phyloP scores from a whole-genome alignment of 2,329 filamentous ascomycete species.

The Paraconiothyrium brasiliense region DNA sequence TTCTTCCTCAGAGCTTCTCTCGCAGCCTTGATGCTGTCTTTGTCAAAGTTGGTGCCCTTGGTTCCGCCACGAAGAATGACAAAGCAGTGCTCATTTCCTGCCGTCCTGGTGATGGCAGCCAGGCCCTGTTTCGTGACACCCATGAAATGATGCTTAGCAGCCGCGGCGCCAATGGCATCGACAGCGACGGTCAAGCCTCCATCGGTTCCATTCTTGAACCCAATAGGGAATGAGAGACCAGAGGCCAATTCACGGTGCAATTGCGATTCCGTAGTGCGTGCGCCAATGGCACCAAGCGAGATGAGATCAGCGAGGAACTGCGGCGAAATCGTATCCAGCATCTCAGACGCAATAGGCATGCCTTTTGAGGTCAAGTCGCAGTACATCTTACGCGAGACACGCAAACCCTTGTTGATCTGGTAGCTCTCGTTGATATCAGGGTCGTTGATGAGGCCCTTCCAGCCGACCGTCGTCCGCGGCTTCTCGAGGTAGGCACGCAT shows the following conservation, averaged over 20 bases:
- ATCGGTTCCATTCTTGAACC: constrained; percentile 99
- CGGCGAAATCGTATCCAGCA: constrained; percentile 98
- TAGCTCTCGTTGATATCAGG: constrained; percentile 96
- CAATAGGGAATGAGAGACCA: constrained; percentile 95
- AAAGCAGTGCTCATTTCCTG: constrained; percentile 96
- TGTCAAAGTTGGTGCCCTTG: constrained; percentile 93
- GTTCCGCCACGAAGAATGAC: constrained; percentile 93
- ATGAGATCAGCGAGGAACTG: constrained; percentile 98
- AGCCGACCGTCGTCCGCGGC: constrained; percentile 95
- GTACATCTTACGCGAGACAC: constrained; percentile 92
- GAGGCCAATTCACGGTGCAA: constrained; percentile 95
- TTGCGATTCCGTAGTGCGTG: constrained; percentile 95
- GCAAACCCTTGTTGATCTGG: constrained; percentile 98
- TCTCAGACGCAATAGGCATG: constrained; percentile 96
- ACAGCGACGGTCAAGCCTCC: constrained; percentile 90
- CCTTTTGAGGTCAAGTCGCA: constrained; percentile 85
- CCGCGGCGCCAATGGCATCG: constrained; percentile 86
- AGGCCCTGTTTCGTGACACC: constrained; percentile 98
- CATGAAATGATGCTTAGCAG: constrained; percentile 94
- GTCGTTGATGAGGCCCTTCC: constrained; percentile 99
- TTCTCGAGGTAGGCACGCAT: constrained; percentile 99
- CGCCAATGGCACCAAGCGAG: constrained; percentile 93
- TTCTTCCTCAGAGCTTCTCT: constrained; percentile 84
- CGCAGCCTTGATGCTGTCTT: constrained; percentile 79
- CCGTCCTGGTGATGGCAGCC: constrained; percentile 91